Evolutionary conservation across 2,329 filamentous ascomycete genomes (phyloP).

Genomic region (Diaporthe batatas): DNA sequence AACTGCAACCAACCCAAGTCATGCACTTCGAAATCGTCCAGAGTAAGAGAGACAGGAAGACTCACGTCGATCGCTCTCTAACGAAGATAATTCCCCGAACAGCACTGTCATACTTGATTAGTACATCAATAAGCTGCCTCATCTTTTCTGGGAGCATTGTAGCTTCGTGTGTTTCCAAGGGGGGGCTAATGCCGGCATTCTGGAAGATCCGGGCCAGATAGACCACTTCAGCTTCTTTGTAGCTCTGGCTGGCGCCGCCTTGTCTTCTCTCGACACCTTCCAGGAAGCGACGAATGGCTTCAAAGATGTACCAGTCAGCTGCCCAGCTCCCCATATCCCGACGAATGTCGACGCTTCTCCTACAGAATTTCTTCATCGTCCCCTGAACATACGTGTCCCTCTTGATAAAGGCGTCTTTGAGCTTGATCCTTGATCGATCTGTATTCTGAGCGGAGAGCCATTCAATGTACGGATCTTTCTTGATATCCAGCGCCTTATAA

Average conservation of each 20-base stretch:
- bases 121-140: conserved; percentile 63
- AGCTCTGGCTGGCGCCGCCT: conserved; percentile 54
- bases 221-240: conserved; percentile 64
- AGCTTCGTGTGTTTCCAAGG: background rate
- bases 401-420: conserved; percentile 57
- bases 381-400: conserved; percentile 65
- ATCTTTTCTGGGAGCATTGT: conserved; percentile 70
- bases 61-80: conserved; percentile 60
- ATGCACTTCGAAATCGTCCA: too few relatives aligned
- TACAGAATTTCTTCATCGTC: conserved; percentile 68
- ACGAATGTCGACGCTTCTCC: conserved; percentile 64
- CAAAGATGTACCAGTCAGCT: conserved; percentile 73
- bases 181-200: conserved; percentile 7
- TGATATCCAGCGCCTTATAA: conserved; percentile 64
- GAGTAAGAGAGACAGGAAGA: too few relatives aligned
- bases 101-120: conserved; percentile 58
- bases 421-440: conserved; percentile 54
- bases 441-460: conserved; percentile 58
- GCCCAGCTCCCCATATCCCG: conserved; percentile 77
- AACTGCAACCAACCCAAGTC: background rate
- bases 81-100: conserved; percentile 77
- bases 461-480: conserved; percentile 71
- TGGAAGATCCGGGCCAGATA: conserved; percentile 66
- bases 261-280: conserved; percentile 40
- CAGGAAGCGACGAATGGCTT: conserved; percentile 57